These are phyloP conservation scores for Acacia melanoxylon DNA, from an alignment of 306 rosid species.

Conservation along the genomic window DNA sequence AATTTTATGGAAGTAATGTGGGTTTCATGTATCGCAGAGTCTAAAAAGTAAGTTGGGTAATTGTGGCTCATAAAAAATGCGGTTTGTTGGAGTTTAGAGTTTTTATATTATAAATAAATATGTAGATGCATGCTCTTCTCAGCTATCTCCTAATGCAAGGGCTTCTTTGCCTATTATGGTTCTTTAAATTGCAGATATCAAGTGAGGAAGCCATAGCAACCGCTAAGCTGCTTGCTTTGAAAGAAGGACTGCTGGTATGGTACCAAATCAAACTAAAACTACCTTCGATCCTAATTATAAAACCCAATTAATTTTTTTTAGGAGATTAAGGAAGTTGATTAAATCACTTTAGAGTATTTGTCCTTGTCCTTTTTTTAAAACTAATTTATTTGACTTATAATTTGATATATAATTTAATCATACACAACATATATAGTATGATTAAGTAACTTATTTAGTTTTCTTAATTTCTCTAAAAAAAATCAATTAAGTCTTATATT, in stretches of 20 bases:
- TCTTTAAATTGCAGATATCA: slow-evolving; percentile 46
- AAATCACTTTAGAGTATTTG: too few relatives aligned
- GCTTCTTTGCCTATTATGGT: slow-evolving; percentile 1
- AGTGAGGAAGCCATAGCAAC: slow-evolving; percentile 77
- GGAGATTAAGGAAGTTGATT: too few relatives aligned
- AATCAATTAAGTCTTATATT: too few relatives aligned
- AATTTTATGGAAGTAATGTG: neutral
- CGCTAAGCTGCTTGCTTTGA: slow-evolving; percentile 63
- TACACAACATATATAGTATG: too few relatives aligned
- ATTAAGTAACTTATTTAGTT: too few relatives aligned
- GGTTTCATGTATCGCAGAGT: neutral
- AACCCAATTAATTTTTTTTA: too few relatives aligned
- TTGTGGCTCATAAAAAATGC: neutral
- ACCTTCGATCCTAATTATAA: too few relatives aligned
- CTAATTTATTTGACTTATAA: too few relatives aligned
- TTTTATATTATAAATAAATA: too few relatives aligned
- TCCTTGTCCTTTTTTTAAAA: neutral
- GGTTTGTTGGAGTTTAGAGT: neutral
- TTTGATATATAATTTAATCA: too few relatives aligned
- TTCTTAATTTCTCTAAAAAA: too few relatives aligned
- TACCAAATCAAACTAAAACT: neutral
- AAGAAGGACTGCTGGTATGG: slow-evolving; percentile 83
- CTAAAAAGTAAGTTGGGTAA: neutral
- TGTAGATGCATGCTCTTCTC: neutral
- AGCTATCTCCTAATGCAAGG: neutral